Percentiles rank a stretch among this genome's conserved stretches.
phyloP scores from a whole-genome alignment of 2,329 filamentous ascomycete genomes.

The Colletotrichum limetticola region DNA sequence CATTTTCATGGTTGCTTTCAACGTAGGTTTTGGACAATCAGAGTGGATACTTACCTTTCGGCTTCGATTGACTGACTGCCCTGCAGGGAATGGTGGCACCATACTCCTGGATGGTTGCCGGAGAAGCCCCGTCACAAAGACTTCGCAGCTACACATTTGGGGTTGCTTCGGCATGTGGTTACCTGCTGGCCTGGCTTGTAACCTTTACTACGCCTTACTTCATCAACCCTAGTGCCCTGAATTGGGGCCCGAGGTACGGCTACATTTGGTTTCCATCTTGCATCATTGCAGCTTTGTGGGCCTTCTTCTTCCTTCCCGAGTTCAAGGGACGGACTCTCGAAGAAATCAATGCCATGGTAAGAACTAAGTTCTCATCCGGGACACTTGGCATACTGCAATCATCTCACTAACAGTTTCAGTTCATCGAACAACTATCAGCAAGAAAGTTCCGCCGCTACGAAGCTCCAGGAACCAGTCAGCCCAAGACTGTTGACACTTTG shows the following conservation, averaged over 20 bases:
- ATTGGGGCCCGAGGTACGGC: conserved; percentile 63
- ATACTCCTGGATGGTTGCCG: conserved; percentile 63
- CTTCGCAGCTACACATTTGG: conserved; percentile 64
- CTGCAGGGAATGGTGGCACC: conserved; percentile 42
- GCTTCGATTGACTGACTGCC: neutral
- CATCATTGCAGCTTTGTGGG: conserved; percentile 43
- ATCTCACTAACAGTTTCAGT: neutral
- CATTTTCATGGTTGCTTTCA: neutral
- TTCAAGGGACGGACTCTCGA: conserved; percentile 43
- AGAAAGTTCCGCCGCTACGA: neutral
- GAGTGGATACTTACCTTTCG: neutral
- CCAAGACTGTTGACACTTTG: neutral
- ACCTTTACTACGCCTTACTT: conserved; percentile 66
- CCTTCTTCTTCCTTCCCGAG: conserved; percentile 52
- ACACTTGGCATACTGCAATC: neutral
- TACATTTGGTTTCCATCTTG: conserved; percentile 59
- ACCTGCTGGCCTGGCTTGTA: conserved; percentile 61
- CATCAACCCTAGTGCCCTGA: conserved; percentile 60
- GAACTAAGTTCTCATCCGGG: no score
- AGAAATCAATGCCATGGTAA: neutral
- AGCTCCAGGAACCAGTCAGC: neutral
- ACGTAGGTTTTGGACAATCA: neutral
- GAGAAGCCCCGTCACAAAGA: conserved; percentile 63
- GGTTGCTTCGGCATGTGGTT: conserved; percentile 57
- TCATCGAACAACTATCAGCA: neutral